Evolutionary conservation across 768 basidiomycete species (phyloP).

Genomic region (Podaxis sp.): DNA sequence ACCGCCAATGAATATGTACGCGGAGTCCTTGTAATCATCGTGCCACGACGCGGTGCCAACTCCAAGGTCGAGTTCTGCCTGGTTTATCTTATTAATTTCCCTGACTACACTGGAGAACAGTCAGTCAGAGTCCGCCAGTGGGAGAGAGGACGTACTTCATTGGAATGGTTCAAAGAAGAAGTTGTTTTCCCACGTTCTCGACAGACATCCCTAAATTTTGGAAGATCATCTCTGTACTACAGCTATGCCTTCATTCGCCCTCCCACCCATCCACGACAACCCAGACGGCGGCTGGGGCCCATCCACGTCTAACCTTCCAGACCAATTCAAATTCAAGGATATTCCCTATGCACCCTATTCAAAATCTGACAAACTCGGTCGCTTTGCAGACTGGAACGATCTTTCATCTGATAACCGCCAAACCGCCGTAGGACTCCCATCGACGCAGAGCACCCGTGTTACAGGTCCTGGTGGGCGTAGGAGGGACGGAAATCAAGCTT

Average conservation of each 20-base stretch:
- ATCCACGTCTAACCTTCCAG: slow-evolving; percentile 75
- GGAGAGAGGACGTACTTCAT: slow-evolving; percentile 66
- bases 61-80: slow-evolving; percentile 82
- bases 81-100: slow-evolving; percentile 93
- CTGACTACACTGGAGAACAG: slow-evolving; percentile 69
- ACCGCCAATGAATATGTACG: slow-evolving; percentile 93
- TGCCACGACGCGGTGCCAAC: slow-evolving; percentile 82
- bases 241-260: slow-evolving; percentile 75
- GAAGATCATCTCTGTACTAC: slow-evolving; percentile 15
- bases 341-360: slow-evolving; percentile 99
- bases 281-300: slow-evolving; percentile 95
- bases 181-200: slow-evolving; percentile 37
- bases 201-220: slow-evolving; percentile 28
- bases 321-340: slow-evolving; percentile 96
- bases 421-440: slow-evolving; percentile 46
- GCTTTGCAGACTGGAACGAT: slow-evolving; percentile 98
- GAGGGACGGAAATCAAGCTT: slow-evolving; percentile 79
- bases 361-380: slow-evolving; percentile 97
- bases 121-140: slow-evolving; percentile 15
- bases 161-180: slow-evolving; percentile 27
- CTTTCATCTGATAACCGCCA: slow-evolving; percentile 64
- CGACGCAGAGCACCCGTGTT: slow-evolving; percentile 49
- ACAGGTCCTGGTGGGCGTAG: slow-evolving; percentile 55
- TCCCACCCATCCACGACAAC: slow-evolving; percentile 89
- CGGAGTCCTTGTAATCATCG: slow-evolving; percentile 97